A percentile compares a stretch with the other conserved stretches of the same genome.
Evolutionary conservation across 1,284 basidiomycete genomes (phyloP).

Genomic region (Fomes fomentarius): DNA sequence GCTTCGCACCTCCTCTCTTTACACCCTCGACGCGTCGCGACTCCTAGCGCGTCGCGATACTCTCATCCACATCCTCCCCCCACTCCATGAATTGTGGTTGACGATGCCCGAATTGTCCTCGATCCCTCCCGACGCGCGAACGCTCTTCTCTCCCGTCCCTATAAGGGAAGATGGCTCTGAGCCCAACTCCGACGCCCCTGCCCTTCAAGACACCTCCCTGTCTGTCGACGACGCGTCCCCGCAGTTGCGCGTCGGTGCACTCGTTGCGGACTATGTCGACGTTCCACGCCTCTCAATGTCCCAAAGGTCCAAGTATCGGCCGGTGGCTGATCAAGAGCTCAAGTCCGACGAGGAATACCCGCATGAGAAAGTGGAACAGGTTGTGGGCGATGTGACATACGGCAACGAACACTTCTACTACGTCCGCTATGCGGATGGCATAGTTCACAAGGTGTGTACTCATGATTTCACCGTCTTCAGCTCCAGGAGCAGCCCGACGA

Average conservation of each 20-base stretch:
- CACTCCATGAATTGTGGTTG: not conserved
- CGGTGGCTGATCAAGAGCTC: conserved; percentile 23
- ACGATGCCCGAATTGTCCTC: conserved; percentile 12
- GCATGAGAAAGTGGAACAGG: conserved; percentile 25
- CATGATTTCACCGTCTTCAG: not conserved
- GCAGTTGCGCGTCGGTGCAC: not conserved
- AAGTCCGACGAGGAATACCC: conserved; percentile 26
- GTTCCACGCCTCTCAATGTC: conserved; percentile 19
- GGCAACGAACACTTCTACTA: conserved; percentile 54
- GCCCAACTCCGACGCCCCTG: conserved; percentile 14
- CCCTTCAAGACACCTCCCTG: conserved; percentile 11
- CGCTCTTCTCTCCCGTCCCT: conserved; percentile 13
- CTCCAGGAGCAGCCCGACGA: not conserved
- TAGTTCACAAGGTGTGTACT: conserved; percentile 58
- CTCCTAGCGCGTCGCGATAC: conserved; percentile 11
- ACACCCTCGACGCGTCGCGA: conserved; percentile 16
- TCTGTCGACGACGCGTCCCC: conserved; percentile 7
- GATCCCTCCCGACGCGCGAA: conserved; percentile 5
- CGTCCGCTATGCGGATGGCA: conserved; percentile 58
- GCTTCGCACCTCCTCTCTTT: not conserved
- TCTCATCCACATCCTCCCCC: not conserved
- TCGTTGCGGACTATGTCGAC: conserved; percentile 15
- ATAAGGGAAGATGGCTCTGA: conserved; percentile 3
- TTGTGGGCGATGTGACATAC: conserved; percentile 61
- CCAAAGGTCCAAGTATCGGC: conserved; percentile 22